Base-by-base conservation (phyloP, 257 asterid species). In the Leonotis leonurus region DNA sequence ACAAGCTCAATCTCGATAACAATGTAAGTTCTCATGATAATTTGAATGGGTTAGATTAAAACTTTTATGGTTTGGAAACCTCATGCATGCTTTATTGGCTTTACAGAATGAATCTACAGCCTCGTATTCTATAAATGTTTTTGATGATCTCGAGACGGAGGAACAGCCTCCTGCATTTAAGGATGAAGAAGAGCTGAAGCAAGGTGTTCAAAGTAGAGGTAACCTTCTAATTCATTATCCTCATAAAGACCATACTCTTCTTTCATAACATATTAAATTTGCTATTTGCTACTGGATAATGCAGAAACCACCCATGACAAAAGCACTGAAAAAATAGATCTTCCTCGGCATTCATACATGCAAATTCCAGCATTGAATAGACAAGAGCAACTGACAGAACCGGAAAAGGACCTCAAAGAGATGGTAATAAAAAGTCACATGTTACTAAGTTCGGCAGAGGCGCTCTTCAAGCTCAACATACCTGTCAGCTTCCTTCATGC, bases 401-500 rank as follows among this genome's bases (percentile, higher is more conserved):
- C 78, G 4, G 97, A 89, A 64, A 85, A 85, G 53, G 62, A 77
- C 20, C 88, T 92, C 59, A 92, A 89, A 72, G 90, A 81, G 68
- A 72, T 69, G 20, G 64, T 86, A 33, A 81, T 85, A 5, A 86
- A 78, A 67, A 83, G 81, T 18, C 92, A 85, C 57, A 48, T 70
- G 33, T 85, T 92, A 69, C 86, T 86, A 0, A 80, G 87, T 71
- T 77, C 93, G 4, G 84, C 98, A 37, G 98, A 92, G 69, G 83
- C 97, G 1, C 85, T 92, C 40, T 85, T 84, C 89, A 86, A 85
- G 72, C 96, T 92, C 83, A 85, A 86, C 64, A 77, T 89, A 56
- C 95, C 95, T 0, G 44, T 80, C 59, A 78, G 74, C 72, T 73
- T 77, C 30, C 90, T 84, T 39, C 85, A 84, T 13, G 80, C 68